Evolutionary conservation across 192 early-diverging fungal genomes (phyloP).

Genomic region (Backusella sp.): DNA sequence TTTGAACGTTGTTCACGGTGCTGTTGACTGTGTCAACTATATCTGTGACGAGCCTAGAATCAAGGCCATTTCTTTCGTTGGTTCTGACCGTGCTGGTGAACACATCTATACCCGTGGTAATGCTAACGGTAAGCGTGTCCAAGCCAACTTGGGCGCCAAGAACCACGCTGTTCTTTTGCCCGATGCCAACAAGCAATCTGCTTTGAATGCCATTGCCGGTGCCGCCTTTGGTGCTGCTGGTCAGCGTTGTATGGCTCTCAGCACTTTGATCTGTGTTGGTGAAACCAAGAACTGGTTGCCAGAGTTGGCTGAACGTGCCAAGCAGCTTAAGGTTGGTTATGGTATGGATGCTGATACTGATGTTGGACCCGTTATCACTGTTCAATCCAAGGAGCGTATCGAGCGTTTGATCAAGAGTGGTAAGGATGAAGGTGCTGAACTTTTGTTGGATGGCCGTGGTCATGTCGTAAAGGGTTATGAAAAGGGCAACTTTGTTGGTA

Average conservation of each 20-base stretch:
- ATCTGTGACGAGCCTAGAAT: constrained; percentile 82
- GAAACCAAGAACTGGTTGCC: constrained; percentile 80
- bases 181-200: constrained; percentile 93
- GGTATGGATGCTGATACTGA: constrained; percentile 87
- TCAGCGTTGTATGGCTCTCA: constrained; percentile 97
- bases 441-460: constrained; percentile 89
- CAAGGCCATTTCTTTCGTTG: constrained; percentile 94
- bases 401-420: constrained; percentile 77
- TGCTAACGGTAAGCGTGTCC: constrained; percentile 91
- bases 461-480: constrained; percentile 71
- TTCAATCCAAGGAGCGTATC: constrained; percentile 72
- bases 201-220: constrained; percentile 88
- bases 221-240: constrained; percentile 98
- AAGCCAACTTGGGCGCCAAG: constrained; percentile 96
- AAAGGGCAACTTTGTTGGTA: constrained; percentile 90
- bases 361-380: constrained; percentile 88
- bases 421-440: constrained; percentile 81
- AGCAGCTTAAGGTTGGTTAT: constrained; percentile 74
- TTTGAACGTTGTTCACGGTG: constrained; percentile 91
- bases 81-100: constrained; percentile 83
- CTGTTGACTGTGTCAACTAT: constrained; percentile 85
- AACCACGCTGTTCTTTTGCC: constrained; percentile 96
- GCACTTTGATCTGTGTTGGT: constrained; percentile 90
- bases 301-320: constrained; percentile 86
- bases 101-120: constrained; percentile 87